phyloP scores from a whole-genome alignment of 345 rosid species.

The Populus davidiana region DNA sequence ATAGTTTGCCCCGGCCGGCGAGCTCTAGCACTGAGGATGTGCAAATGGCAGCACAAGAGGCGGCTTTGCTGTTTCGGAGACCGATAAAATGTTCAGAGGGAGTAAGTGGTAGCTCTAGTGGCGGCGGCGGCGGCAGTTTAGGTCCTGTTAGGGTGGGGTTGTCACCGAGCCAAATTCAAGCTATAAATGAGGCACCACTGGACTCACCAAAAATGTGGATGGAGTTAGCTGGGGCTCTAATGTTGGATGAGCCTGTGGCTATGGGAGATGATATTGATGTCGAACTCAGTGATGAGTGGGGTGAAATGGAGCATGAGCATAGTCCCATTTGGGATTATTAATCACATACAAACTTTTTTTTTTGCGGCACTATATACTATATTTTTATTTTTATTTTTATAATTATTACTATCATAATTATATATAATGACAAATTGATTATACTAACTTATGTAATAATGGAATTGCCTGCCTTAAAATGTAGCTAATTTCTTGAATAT shows the following conservation, averaged over 20 bases:
- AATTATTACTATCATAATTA: neutral
- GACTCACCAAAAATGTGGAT: conserved; percentile 76
- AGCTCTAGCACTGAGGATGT: conserved; percentile 56
- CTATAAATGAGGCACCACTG: conserved; percentile 67
- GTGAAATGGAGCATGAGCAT: conserved; percentile 18
- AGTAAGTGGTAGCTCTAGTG: neutral
- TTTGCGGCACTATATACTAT: neutral
- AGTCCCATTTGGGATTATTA: conserved; percentile 43
- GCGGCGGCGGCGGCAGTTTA: conserved; percentile 1
- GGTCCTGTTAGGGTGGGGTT: conserved; percentile 53
- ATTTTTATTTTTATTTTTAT: no score
- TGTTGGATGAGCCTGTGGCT: conserved; percentile 15
- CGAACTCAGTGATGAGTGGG: conserved; percentile 8
- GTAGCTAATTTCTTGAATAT: neutral
- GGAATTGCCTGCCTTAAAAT: neutral
- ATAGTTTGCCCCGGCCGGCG: conserved; percentile 46
- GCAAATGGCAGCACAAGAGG: conserved; percentile 67
- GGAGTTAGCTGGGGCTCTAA: conserved; percentile 35
- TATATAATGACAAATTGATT: neutral
- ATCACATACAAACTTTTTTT: neutral
- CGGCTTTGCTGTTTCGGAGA: conserved; percentile 32
- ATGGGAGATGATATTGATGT: neutral
- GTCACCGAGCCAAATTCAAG: conserved; percentile 72
- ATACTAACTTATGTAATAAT: neutral
- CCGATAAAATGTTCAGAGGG: conserved; percentile 16